Percentiles rank a stretch among this genome's conserved stretches.
Evolutionary conservation across 2,329 filamentous ascomycete genomes (phyloP).

Genomic region (Diplodia intermedia): DNA sequence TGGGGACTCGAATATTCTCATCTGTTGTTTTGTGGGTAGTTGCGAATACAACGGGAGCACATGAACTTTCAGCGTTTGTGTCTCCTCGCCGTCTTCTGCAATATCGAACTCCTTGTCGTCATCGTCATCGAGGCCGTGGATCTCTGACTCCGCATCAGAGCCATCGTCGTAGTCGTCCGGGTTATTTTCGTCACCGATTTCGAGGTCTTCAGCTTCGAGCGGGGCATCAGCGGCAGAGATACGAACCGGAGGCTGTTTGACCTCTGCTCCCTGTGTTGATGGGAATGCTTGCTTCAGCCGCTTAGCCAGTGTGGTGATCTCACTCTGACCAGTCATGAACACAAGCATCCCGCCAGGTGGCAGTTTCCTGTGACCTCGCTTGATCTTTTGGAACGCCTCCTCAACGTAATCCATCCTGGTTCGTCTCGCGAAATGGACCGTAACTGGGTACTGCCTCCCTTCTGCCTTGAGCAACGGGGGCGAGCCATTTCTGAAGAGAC

Average conservation of each 20-base stretch:
- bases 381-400: slow-evolving; percentile 87
- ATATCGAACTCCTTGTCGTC: slow-evolving; percentile 71
- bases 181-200: slow-evolving; percentile 66
- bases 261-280: slow-evolving; percentile 54
- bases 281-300: slow-evolving; percentile 73
- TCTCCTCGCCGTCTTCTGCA: slow-evolving; percentile 70
- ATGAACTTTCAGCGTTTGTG: slow-evolving; percentile 75
- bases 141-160: slow-evolving; percentile 66
- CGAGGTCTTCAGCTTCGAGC: slow-evolving; percentile 84
- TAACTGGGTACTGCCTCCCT: slow-evolving; percentile 89
- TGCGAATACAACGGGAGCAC: slow-evolving; percentile 94
- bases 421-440: slow-evolving; percentile 82
- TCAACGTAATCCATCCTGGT: slow-evolving; percentile 90
- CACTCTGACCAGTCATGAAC: slow-evolving; percentile 91
- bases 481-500: slow-evolving; percentile 73
- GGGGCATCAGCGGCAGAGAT: slow-evolving; percentile 79
- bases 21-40: slow-evolving; percentile 86
- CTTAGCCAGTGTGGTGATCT: slow-evolving; percentile 85
- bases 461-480: slow-evolving; percentile 90
- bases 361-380: slow-evolving; percentile 84
- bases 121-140: slow-evolving; percentile 63
- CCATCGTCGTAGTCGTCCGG: slow-evolving; percentile 54
- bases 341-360: slow-evolving; percentile 91
- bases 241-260: slow-evolving; percentile 70
- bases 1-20: slow-evolving; percentile 84